Evolutionary conservation across 768 basidiomycete species (phyloP).

Genomic region (Kwoniella sp.): DNA sequence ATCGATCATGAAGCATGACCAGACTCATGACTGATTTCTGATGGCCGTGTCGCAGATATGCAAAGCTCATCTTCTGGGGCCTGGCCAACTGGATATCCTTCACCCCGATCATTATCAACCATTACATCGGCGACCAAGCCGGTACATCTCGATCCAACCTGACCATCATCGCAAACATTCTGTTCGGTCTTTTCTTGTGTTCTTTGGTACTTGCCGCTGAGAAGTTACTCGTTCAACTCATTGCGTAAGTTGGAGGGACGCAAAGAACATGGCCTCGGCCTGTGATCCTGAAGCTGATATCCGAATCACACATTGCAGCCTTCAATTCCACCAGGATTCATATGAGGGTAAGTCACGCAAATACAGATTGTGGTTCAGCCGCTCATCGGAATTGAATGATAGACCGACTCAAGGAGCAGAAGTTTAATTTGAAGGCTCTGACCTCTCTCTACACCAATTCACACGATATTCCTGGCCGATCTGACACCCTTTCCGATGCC

Average conservation of each 20-base stretch:
- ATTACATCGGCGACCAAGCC: conserved; percentile 44
- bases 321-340: conserved; percentile 65
- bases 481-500: conserved; percentile 64
- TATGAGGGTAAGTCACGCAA: conserved; percentile 67
- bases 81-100: conserved; percentile 69
- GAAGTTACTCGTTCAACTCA: conserved; percentile 84
- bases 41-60: conserved; percentile 59
- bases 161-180: conserved; percentile 64
- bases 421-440: conserved; percentile 71
- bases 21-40: too few species aligned
- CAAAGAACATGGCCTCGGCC: too few species aligned
- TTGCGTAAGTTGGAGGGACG: conserved; percentile 60
- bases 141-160: conserved; percentile 58
- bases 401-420: conserved; percentile 82
- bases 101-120: conserved; percentile 65
- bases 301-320: conserved; percentile 16
- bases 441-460: conserved; percentile 79
- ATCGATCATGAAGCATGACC: too few species aligned
- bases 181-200: conserved; percentile 74
- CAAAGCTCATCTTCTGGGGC: conserved; percentile 70
- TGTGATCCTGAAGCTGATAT: too few species aligned
- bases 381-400: too few species aligned
- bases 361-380: neutral
- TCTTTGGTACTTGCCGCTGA: conserved; percentile 72
- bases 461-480: conserved; percentile 66